Evolutionary conservation across 805 yeast genomes (phyloP), one percentile per base, ranked within the genome.

Genomic region (Saturnispora mendoncae): DNA sequence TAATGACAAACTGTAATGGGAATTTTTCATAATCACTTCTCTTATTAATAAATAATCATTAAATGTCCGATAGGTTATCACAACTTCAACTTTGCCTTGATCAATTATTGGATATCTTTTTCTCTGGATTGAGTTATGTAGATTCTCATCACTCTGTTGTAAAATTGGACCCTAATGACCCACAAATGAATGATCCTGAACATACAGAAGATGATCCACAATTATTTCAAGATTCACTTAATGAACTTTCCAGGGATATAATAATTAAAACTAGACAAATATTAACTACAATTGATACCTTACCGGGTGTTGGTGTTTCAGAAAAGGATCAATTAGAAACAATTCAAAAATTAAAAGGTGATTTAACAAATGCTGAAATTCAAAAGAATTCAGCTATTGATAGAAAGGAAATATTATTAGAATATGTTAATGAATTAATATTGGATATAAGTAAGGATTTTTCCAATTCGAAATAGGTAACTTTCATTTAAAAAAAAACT

Each of bases 221-320:
- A 25, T 66, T 59, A 21, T 61, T 62, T 42, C 54, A 56, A 34
- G 59, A 68, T 46, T 82, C 79, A 21, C 69, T 78, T 36, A 76
- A 75, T 50, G 97, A 92, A 55, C 67, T 92, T 7, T 74, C 95
- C 2, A 76, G 84, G 0, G 98, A 90, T 56, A 72, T 90, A 7
- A 84, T 88, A 20, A 62, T 86, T 44, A 88, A 88, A 55, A 76
- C 94, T 4, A 73, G 94, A 51, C 97, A 92, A 58, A 83, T 90
- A 13, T 73, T 84, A 30, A 78, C 84, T 53, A 72, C 90, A 21
- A 87, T 90, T 30, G 94, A 84, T 55, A 77, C 94, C 2, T 65
- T 90, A 33, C 98, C 98, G 0, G 97, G 97, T 10, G 84, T 86
- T 2, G 96, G 94, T 7, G 88, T 82, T 1, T 76, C 88, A 2